phyloP scores from a whole-genome alignment of 768 basidiomycete species.

The Trametes punicea region DNA sequence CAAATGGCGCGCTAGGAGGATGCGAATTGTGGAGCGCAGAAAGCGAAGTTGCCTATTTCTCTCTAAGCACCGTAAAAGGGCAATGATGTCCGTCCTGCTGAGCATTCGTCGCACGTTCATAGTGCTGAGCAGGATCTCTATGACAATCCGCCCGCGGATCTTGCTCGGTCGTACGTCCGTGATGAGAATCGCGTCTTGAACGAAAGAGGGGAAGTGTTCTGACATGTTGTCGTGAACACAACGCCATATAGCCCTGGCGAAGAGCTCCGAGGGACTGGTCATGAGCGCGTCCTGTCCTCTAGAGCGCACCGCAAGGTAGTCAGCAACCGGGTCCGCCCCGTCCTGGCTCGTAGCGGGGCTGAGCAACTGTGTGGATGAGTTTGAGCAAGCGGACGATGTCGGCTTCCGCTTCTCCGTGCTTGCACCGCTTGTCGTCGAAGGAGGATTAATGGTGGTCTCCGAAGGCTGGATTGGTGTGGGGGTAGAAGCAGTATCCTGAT shows the following conservation, averaged over 20 bases:
- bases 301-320: conserved; percentile 1
- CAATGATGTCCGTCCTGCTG: neutral
- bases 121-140: conserved; percentile 1
- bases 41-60: neutral
- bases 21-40: neutral
- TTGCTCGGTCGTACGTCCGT: neutral
- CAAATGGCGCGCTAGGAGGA: neutral
- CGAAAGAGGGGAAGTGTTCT: conserved; percentile 7
- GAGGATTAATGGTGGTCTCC: neutral
- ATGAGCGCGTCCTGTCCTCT: neutral
- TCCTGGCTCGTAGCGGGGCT: neutral
- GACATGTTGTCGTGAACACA: neutral
- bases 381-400: no score
- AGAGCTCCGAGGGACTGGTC: neutral
- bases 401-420: no score
- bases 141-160: neutral
- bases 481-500: no score
- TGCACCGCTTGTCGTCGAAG: no score
- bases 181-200: conserved; percentile 9
- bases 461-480: neutral
- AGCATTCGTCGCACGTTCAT: neutral
- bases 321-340: neutral
- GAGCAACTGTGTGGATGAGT: neutral
- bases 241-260: neutral
- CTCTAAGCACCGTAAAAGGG: conserved; percentile 4